Base-by-base conservation (phyloP, 2,329 filamentous ascomycete species). In the Fusarium vanettenii region DNA sequence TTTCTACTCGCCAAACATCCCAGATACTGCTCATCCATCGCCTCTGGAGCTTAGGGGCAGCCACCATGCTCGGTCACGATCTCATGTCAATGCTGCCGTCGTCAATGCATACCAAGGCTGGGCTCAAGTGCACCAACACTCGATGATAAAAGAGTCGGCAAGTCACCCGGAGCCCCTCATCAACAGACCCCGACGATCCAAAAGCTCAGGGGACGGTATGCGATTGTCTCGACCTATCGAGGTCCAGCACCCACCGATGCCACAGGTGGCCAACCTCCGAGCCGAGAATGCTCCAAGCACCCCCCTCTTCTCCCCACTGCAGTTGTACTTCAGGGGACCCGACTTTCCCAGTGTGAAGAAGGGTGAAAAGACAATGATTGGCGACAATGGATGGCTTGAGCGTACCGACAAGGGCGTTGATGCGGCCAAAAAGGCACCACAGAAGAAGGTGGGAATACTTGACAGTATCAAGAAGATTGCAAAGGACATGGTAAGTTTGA, bases 361-460 rank as follows among this genome's bases (percentile, higher is more conserved):
- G 59, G 84, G 85, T 0, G 83, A 83, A 41, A 91, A 91, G 82
- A 86, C 82, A 4, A 79, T 91, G 78, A 86, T 91, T 67, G 89
- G 89, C 4, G 81, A 87, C 4, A 86, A 88, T 57, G 89, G 89
- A 25, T 91, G 89, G 89, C 84, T 91, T 3, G 88, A 90, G 76
- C 84, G 84, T 18, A 86, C 83, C 2, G 80, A 79, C 7, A 67
- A 67, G 14, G 39, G 45, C 8, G 67, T 66, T 5, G 75, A 80
- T 1, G 75, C 77, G 39, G 72, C 66, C 3, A 79, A 74, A 25
- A 81, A 79, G 70, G 64, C 76, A 3, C 75, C 78, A 0, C 78
- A 80, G 45, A 88, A 85, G 75, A 87, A 83, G 70, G 66, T 75
- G 0, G 80, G 84, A 0, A 84, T 89, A 50, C 72, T 89, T 4